These are phyloP conservation scores for Capsicum baccatum DNA, from an alignment of 257 asterid species.

Conservation along the genomic window DNA sequence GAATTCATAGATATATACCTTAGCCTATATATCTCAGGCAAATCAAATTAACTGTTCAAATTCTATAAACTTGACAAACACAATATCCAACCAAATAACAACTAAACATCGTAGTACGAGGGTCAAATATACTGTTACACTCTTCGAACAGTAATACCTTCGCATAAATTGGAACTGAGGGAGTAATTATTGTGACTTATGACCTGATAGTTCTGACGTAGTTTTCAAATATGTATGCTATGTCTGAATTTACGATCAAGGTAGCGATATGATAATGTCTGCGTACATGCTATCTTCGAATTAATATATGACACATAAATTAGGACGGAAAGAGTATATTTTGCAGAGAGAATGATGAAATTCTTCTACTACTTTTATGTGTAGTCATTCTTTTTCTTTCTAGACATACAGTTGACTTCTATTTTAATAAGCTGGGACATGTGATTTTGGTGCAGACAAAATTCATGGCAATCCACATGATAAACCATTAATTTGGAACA, in stretches of 20 bases:
- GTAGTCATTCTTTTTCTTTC: not conserved
- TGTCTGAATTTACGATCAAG: not conserved
- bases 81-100: not conserved
- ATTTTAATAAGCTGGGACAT: not conserved
- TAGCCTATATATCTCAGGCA: not conserved
- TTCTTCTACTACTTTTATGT: not conserved
- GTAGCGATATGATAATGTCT: too few relatives aligned
- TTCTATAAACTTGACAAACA: not conserved
- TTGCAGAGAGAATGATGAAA: not conserved
- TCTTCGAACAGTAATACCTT: too few relatives aligned
- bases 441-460: constrained; percentile 16
- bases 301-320: not conserved
- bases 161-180: not conserved
- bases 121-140: too few relatives aligned
- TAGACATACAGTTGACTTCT: not conserved
- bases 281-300: not conserved
- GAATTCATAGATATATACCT: too few relatives aligned
- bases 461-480: constrained; percentile 32
- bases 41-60: not conserved
- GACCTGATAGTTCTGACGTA: too few relatives aligned
- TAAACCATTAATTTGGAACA: constrained; percentile 27
- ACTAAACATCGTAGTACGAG: too few relatives aligned
- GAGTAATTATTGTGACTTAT: not conserved
- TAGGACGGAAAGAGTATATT: not conserved
- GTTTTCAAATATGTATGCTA: not conserved